These are phyloP conservation scores for Scheffersomyces ergatensis DNA, from an alignment of 805 yeast genomes.

Conservation along the genomic window DNA sequence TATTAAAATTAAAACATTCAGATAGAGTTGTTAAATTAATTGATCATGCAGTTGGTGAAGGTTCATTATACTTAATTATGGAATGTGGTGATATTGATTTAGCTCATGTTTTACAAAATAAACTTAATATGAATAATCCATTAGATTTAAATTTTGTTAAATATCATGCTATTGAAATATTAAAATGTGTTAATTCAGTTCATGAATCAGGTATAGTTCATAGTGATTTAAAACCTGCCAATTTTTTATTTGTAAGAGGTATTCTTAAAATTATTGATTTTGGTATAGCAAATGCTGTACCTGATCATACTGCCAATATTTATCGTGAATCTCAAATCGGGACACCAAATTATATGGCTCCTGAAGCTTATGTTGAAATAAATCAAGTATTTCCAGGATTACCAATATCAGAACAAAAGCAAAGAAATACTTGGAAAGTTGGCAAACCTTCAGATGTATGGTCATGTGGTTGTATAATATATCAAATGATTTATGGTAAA, in stretches of 20 bases:
- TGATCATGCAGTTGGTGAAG: constrained; percentile 68
- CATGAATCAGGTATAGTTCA: constrained; percentile 85
- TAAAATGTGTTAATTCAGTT: constrained; percentile 83
- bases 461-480: constrained; percentile 96
- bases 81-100: constrained; percentile 93
- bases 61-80: constrained; percentile 74
- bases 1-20: constrained; percentile 54
- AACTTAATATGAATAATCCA: constrained; percentile 39
- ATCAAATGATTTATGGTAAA: constrained; percentile 91
- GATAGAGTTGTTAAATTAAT: constrained; percentile 75
- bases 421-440: constrained; percentile 58
- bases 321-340: constrained; percentile 91
- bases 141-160: constrained; percentile 75
- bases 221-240: constrained; percentile 71
- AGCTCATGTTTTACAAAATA: constrained; percentile 70
- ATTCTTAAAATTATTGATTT: constrained; percentile 86
- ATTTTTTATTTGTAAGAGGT: constrained; percentile 80
- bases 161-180: constrained; percentile 73
- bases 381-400: constrained; percentile 28
- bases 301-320: constrained; percentile 86
- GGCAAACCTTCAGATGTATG: constrained; percentile 96
- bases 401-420: constrained; percentile 1
- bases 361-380: constrained; percentile 80
- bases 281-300: constrained; percentile 93
- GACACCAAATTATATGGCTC: constrained; percentile 97